Conservation (phyloP, 2,329 filamentous ascomycete genomes). For the Fusarium euwallaceae region DNA sequence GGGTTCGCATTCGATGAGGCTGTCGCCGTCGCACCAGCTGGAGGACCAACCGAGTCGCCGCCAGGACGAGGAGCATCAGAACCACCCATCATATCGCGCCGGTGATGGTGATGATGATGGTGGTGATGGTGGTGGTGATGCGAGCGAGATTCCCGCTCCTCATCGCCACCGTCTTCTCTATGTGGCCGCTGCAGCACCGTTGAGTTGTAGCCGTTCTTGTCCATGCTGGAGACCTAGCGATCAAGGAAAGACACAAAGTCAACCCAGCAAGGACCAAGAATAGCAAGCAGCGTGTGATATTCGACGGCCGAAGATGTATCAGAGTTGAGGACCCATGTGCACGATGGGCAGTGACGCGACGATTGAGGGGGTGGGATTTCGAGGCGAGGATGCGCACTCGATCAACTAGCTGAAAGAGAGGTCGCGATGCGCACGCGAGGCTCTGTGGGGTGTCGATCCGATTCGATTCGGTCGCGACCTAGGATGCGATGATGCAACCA, state of each 20-base stretch:
- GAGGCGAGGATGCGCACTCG: conserved; percentile 35
- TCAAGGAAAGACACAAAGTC: conserved; percentile 27
- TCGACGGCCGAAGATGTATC: conserved; percentile 38
- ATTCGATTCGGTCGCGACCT: conserved; percentile 41
- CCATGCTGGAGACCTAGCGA: conserved; percentile 53
- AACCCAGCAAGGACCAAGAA: conserved; percentile 12
- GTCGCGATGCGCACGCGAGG: conserved; percentile 48
- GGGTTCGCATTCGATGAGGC: conserved; percentile 42
- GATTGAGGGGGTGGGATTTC: conserved; percentile 28
- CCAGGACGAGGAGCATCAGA: conserved; percentile 42
- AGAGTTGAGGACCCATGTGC: conserved; percentile 46
- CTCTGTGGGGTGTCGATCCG: conserved; percentile 31
- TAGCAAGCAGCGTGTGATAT: conserved; percentile 35
- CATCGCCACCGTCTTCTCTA: conserved; percentile 55
- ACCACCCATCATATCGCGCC: conserved; percentile 62
- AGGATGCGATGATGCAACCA: conserved; percentile 33
- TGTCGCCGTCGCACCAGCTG: conserved; percentile 37
- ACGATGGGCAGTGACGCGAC: conserved; percentile 42
- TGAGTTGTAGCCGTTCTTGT: conserved; percentile 61
- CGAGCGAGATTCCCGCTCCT: conserved; percentile 50
- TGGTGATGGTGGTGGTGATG: conserved; percentile 54
- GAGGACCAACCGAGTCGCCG: conserved; percentile 29
- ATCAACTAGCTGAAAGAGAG: conserved; percentile 20
- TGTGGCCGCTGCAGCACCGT: conserved; percentile 62
- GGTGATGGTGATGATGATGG: conserved; percentile 53